Evolutionary conservation across 805 yeast species (phyloP), one percentile per base, ranked within the genome.

Genomic region (Yamadazyma nakazawae): DNA sequence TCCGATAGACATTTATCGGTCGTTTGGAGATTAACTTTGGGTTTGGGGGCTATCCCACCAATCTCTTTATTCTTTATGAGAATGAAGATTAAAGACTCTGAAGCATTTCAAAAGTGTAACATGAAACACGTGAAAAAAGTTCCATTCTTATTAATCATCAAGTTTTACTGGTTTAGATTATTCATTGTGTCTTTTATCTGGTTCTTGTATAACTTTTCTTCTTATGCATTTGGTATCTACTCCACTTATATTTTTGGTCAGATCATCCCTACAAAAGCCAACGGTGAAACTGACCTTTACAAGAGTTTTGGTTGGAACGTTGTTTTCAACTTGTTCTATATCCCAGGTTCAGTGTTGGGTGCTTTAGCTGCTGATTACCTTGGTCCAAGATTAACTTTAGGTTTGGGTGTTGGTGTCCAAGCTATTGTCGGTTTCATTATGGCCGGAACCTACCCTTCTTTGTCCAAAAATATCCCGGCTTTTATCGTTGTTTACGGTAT

Each of bases 21-120:
- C 10, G 89, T 92, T 35, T 92, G 98, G 98, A 84, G 98, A 75
- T 72, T 90, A 47, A 82, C 96, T 10, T 71, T 91, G 34, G 97
- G 96, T 34, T 66, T 92, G 31, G 97, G 97, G 62, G 96, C 92
- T 17, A 77, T 92, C 43, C 90, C 92, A 28, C 97, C 97, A 43
- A 57, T 85, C 48, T 72, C 87, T 1, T 76, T 91, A 54, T 86
- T 92, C 61, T 77, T 84, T 61, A 63, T 90, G 67, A 84, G 98
- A 69, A 59, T 86, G 58, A 83, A 78, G 63, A 85, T 85, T 72
- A 70, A 78, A 51, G 96, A 89, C 65, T 82, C 87, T 52, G 82
- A 81, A 34, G 78, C 82, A 40, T 92, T 84, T 73, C 66, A 75
- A 54, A 84, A 86, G 63, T 73, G 82, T 61, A 79, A 82, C 64